Evolutionary conservation across 148 eudicot species (phyloP).

Genomic region (Heliosperma pusillum): DNA sequence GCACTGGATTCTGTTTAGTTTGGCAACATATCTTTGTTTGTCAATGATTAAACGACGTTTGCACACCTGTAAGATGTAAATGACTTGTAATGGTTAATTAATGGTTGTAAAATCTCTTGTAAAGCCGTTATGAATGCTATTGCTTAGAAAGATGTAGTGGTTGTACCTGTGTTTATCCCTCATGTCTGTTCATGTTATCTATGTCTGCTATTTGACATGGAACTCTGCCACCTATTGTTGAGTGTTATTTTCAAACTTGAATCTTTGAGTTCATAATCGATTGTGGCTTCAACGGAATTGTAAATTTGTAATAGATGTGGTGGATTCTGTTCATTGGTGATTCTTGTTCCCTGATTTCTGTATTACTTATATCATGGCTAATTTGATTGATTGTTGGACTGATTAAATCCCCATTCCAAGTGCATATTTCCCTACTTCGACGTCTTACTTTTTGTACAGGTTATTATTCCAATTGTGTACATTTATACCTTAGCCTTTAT

Average conservation of each 20-base stretch:
- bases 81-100: background rate
- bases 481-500: background rate
- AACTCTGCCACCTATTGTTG: background rate
- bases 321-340: background rate
- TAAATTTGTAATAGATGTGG: background rate
- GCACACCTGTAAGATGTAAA: background rate
- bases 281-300: no score
- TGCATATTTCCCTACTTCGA: background rate
- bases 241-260: background rate
- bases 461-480: background rate
- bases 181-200: background rate
- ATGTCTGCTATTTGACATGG: background rate
- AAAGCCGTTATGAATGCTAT: background rate
- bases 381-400: background rate
- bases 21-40: slow-evolving; percentile 7
- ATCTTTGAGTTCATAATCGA: no score
- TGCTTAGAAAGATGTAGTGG: background rate
- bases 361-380: background rate
- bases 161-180: background rate
- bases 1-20: background rate
- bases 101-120: background rate
- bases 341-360: background rate
- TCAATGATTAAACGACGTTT: background rate
- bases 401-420: background rate
- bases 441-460: background rate